Evolutionary conservation across 2,329 filamentous ascomycete species (phyloP), one percentile per base, ranked within the genome.

Genomic region (Fusarium falciforme): DNA sequence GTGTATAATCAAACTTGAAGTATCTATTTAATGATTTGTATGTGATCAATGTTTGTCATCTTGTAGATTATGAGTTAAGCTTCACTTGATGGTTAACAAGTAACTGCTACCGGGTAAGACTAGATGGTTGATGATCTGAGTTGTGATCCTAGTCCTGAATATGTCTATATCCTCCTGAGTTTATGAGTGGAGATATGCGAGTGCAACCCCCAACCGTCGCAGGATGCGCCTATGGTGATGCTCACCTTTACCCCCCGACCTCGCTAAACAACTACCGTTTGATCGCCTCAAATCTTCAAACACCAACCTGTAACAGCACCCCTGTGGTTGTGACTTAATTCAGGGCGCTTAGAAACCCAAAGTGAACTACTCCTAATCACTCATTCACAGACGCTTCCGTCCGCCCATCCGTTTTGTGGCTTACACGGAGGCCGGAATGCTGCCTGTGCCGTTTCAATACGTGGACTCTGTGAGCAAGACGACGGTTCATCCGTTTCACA

Each of bases 401-500:
- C 27, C 27, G 27, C n/a, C 58, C 58, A 40, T 42, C 36, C 29
- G 38, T 42, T 27, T 33, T 17, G 40, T 61, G 38, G 58, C 58
- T 61, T 44, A 35, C 40, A 35, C 58, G 58, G 58, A 61, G 58
- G 11, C 42, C 25, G n/a, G 16, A 44, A 33, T 61, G 40, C 29
- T 25, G 58, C 22, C 40, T 38, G 33, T 52, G 38, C 20, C 36
- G 69, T 71, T 71, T 71, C 66, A 70, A 61, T 52, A 29, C 58
- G 25, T 36, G 49, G 29, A 29, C 42, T 33, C 36, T 40, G 33
- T 22, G 29, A 25, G 22, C 35, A 55, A 52, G 36, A 40, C 47
- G 25, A 67, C 60, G 58, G n/a, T 54, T 42, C 9, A 33, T 54
- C 60, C 44, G 71, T 74, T 74, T 74, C 69, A 72, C 63, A 57